Evolutionary conservation across 106 monocot species (phyloP).

Genomic region (Dendrobium huoshanense): DNA sequence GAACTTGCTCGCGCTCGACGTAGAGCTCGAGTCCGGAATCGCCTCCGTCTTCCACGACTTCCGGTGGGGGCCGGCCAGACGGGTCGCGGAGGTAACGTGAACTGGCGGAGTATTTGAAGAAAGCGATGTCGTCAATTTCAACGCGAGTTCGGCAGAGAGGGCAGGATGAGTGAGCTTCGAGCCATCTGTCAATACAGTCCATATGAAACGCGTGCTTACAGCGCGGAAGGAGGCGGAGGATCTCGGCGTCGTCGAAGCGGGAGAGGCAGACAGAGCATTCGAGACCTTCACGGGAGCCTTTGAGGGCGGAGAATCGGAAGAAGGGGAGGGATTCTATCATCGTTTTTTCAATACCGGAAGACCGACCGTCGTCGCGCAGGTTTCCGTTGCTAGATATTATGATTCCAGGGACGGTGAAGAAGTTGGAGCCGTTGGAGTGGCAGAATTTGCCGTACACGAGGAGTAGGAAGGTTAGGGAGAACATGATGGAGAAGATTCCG

Average conservation of each 20-base stretch:
- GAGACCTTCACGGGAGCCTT: slow-evolving; percentile 39
- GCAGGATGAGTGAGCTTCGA: slow-evolving; percentile 57
- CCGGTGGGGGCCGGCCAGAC: no score
- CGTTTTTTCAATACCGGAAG: slow-evolving; percentile 52
- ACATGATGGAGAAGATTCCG: slow-evolving; percentile 61
- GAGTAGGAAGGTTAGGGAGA: slow-evolving; percentile 54
- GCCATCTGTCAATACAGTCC: slow-evolving; percentile 74
- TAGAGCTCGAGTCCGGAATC: slow-evolving; percentile 20
- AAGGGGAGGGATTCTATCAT: slow-evolving; percentile 76
- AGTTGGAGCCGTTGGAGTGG: slow-evolving; percentile 11
- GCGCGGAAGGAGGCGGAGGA: slow-evolving; percentile 60
- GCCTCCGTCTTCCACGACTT: background rate
- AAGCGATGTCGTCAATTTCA: slow-evolving; percentile 24
- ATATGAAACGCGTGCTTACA: slow-evolving; percentile 85
- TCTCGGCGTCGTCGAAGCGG: slow-evolving; percentile 38
- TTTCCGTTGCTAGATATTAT: background rate
- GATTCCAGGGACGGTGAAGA: background rate
- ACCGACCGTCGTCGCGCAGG: background rate
- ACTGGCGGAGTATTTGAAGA: slow-evolving; percentile 25
- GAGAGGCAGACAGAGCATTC: slow-evolving; percentile 80
- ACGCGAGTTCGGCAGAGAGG: slow-evolving; percentile 58
- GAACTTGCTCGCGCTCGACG: slow-evolving; percentile 34
- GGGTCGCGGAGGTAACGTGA: no score
- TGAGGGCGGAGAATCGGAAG: slow-evolving; percentile 60
- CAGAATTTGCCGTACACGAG: slow-evolving; percentile 68